A percentile compares a stretch with the other conserved stretches of the same genome.
phyloP scores from a whole-genome alignment of 805 yeast species.

The Saccharomyces kudriavzevii region DNA sequence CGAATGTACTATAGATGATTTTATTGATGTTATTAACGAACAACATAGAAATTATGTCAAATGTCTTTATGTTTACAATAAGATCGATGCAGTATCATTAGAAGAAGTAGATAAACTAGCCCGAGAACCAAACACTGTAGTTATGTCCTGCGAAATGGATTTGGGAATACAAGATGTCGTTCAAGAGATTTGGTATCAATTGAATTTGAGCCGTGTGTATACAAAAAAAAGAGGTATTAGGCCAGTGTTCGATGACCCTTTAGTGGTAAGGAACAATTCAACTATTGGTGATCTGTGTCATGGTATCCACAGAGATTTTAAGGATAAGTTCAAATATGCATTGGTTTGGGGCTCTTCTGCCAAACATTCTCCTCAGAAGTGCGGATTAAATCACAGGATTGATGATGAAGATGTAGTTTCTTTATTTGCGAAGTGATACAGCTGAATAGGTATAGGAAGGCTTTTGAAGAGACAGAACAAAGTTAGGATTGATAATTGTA shows the following conservation, averaged over 20 bases:
- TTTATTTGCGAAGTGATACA: slow-evolving; percentile 64
- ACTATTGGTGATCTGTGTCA: slow-evolving; percentile 84
- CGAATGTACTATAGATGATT: slow-evolving; percentile 82
- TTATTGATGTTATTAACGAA: slow-evolving; percentile 84
- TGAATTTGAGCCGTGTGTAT: slow-evolving; percentile 69
- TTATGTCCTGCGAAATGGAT: slow-evolving; percentile 84
- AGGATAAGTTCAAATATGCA: slow-evolving; percentile 86
- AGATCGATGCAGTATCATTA: slow-evolving; percentile 87
- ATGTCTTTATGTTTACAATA: slow-evolving; percentile 89
- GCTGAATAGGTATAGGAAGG: background rate
- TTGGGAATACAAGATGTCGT: slow-evolving; percentile 81
- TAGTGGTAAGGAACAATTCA: slow-evolving; percentile 77
- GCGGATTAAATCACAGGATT: slow-evolving; percentile 77
- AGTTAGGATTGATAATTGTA: background rate
- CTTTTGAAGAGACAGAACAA: background rate
- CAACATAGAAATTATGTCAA: slow-evolving; percentile 81
- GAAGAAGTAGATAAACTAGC: slow-evolving; percentile 93
- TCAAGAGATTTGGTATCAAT: slow-evolving; percentile 88
- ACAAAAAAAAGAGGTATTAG: slow-evolving; percentile 79
- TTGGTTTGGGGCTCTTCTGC: slow-evolving; percentile 94
- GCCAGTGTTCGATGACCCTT: slow-evolving; percentile 82
- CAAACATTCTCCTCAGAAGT: slow-evolving; percentile 92
- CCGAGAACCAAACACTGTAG: slow-evolving; percentile 85
- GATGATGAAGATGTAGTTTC: slow-evolving; percentile 94
- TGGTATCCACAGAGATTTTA: slow-evolving; percentile 85